Percentiles rank a stretch among this genome's conserved stretches.
Conservation (phyloP, 371 early-diverging fungal genomes). For the Umbelopsis sp. region DNA sequence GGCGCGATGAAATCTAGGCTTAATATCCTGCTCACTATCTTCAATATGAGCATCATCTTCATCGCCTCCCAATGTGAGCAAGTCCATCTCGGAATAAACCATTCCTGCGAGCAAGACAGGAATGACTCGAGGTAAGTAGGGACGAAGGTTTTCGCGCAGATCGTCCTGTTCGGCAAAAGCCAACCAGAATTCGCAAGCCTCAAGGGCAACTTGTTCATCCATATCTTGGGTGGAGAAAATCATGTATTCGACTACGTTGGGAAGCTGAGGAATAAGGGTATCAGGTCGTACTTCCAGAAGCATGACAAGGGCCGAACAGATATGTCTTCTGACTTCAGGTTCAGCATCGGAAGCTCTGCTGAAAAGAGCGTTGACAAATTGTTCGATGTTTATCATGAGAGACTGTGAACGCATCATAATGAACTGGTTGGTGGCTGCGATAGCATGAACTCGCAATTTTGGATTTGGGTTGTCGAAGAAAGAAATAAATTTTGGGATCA, state of each 20-base stretch:
- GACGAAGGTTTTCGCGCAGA: slow-evolving; percentile 75
- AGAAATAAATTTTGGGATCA: slow-evolving; percentile 86
- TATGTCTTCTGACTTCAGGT: slow-evolving; percentile 81
- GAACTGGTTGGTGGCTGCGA: slow-evolving; percentile 82
- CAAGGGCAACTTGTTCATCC: slow-evolving; percentile 85
- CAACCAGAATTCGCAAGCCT: slow-evolving; percentile 98
- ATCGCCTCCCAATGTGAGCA: slow-evolving; percentile 75
- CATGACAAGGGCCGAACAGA: slow-evolving; percentile 92
- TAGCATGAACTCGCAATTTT: slow-evolving; percentile 76
- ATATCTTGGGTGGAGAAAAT: slow-evolving; percentile 85
- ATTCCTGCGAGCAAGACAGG: slow-evolving; percentile 91
- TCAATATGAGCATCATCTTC: slow-evolving; percentile 86
- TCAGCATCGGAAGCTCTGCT: slow-evolving; percentile 79
- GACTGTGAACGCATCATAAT: slow-evolving; percentile 70
- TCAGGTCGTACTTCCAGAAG: slow-evolving; percentile 84
- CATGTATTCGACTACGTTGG: slow-evolving; percentile 90
- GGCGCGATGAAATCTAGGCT: slow-evolving; percentile 90
- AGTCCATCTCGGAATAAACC: slow-evolving; percentile 93
- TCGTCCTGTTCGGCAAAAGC: slow-evolving; percentile 92
- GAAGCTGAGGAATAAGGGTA: slow-evolving; percentile 81
- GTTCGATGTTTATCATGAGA: slow-evolving; percentile 71
- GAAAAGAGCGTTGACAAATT: slow-evolving; percentile 81
- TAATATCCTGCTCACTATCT: slow-evolving; percentile 88
- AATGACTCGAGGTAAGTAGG: slow-evolving; percentile 80
- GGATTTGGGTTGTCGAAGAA: slow-evolving; percentile 78